Evolutionary conservation across 768 basidiomycete genomes (phyloP).

Genomic region (Hericium rajendrae): DNA sequence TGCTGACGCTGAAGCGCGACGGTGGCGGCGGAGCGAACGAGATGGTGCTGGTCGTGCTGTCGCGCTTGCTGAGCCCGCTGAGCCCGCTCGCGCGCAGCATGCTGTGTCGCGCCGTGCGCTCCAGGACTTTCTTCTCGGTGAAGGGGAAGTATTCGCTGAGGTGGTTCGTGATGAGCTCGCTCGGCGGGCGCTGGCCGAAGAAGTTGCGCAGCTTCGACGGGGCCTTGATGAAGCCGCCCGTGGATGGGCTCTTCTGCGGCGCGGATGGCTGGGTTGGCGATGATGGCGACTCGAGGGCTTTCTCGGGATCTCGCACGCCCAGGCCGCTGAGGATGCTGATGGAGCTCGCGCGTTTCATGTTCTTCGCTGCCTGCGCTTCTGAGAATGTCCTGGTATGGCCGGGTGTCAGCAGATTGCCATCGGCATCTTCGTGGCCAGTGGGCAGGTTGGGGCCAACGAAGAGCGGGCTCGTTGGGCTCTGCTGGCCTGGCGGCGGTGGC

Average conservation of each 20-base stretch:
- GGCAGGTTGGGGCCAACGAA: constrained; percentile 9
- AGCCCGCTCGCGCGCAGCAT: constrained; percentile 60
- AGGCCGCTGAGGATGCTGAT: constrained; percentile 91
- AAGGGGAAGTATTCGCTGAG: constrained; percentile 92
- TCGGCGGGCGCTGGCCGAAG: constrained; percentile 95
- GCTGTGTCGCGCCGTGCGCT: constrained; percentile 82
- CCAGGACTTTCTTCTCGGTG: constrained; percentile 83
- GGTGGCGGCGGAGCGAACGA: constrained; percentile 37
- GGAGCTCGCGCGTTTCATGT: constrained; percentile 86
- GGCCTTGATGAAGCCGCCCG: constrained; percentile 24
- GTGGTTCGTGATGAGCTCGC: constrained; percentile 93
- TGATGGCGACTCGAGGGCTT: constrained; percentile 46
- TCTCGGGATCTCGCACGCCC: constrained; percentile 76
- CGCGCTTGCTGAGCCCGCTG: constrained; percentile 34
- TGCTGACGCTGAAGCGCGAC: constrained; percentile 57
- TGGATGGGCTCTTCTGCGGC: constrained; percentile 21
- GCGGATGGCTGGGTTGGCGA: constrained; percentile 35
- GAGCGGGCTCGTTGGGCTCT: constrained; percentile 26
- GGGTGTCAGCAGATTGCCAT: constrained; percentile 18
- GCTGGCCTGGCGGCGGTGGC: constrained; percentile 14
- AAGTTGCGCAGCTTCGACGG: constrained; percentile 84
- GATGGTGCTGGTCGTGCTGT: constrained; percentile 33
- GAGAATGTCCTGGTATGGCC: not conserved
- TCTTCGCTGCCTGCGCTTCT: constrained; percentile 25
- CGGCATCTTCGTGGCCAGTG: constrained; percentile 27